Evolutionary conservation across 2,329 filamentous ascomycete genomes (phyloP).

Genomic region (Xylogone sp.): DNA sequence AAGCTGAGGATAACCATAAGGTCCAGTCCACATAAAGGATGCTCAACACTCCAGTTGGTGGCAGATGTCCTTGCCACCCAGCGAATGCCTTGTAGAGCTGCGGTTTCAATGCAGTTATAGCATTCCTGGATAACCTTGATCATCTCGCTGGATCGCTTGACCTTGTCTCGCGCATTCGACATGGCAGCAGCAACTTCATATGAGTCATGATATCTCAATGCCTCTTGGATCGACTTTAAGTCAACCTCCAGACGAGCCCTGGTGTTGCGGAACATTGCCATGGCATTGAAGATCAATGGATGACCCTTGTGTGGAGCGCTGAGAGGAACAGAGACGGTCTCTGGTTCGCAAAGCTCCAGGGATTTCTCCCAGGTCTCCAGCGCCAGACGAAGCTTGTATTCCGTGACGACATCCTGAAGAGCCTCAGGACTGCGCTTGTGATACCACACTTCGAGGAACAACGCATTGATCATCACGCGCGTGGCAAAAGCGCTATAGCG

Average conservation of each 20-base stretch:
- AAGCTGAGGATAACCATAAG: constrained; percentile 96
- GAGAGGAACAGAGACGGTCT: constrained; percentile 81
- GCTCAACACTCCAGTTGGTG: constrained; percentile 98
- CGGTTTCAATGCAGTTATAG: constrained; percentile 96
- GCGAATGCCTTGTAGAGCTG: constrained; percentile 87
- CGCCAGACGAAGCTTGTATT: constrained; percentile 94
- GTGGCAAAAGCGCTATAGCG: constrained; percentile 96
- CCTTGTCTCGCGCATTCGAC: constrained; percentile 88
- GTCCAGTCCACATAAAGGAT: constrained; percentile 93
- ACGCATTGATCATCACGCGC: constrained; percentile 96
- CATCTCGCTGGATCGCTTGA: constrained; percentile 95
- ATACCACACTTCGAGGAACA: constrained; percentile 98
- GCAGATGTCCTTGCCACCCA: constrained; percentile 98
- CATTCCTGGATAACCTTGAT: constrained; percentile 98
- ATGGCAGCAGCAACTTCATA: constrained; percentile 97
- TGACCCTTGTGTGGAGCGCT: constrained; percentile 95
- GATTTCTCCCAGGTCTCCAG: constrained; percentile 99
- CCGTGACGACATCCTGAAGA: constrained; percentile 92
- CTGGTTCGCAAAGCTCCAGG: constrained; percentile 86
- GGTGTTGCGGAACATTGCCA: constrained; percentile 94
- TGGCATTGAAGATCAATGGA: constrained; percentile 95
- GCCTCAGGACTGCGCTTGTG: constrained; percentile 98
- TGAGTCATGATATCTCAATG: constrained; percentile 91
- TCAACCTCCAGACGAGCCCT: constrained; percentile 91
- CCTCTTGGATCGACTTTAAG: constrained; percentile 89